Percentiles rank a stretch among this genome's conserved stretches.
phyloP scores from a whole-genome alignment of 371 early-diverging fungal genomes.

The Chytridium lagenaria region DNA sequence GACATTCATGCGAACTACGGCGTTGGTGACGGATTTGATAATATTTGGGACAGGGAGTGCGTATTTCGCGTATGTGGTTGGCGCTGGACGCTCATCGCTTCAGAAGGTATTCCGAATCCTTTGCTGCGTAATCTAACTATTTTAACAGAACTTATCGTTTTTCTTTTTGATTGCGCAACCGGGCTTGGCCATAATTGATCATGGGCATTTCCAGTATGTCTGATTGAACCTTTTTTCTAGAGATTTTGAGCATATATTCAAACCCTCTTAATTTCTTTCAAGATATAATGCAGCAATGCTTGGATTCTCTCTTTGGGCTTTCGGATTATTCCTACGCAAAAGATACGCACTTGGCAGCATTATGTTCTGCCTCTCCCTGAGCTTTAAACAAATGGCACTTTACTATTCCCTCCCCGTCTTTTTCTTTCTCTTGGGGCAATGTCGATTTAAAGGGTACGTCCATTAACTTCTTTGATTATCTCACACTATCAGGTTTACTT shows the following conservation, averaged over 20 bases:
- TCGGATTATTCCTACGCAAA: constrained; percentile 68
- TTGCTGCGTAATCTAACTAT: neutral
- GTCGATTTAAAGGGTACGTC: constrained; percentile 45
- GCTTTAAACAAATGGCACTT: constrained; percentile 96
- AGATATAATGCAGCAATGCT: constrained; percentile 95
- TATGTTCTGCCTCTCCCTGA: constrained; percentile 78
- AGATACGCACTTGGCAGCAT: constrained; percentile 74
- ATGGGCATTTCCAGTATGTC: constrained; percentile 90
- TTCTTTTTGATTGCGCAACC: constrained; percentile 73
- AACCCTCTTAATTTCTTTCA: neutral
- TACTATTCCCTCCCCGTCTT: constrained; percentile 93
- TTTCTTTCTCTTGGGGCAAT: constrained; percentile 80
- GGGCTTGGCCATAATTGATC: constrained; percentile 86
- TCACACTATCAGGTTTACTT: constrained; percentile 42
- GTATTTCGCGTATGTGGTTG: neutral
- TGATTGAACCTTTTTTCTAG: too few species aligned
- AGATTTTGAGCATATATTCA: too few species aligned
- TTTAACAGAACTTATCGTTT: constrained; percentile 39
- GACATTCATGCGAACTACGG: constrained; percentile 89
- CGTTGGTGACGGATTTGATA: constrained; percentile 77
- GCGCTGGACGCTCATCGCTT: neutral
- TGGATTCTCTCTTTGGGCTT: constrained; percentile 78
- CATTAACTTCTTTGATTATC: neutral
- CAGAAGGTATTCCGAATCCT: neutral
- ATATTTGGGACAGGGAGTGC: constrained; percentile 52